Base-by-base conservation (phyloP, 805 yeast genomes). In the Cyberlindnera euphorbiiphila region DNA sequence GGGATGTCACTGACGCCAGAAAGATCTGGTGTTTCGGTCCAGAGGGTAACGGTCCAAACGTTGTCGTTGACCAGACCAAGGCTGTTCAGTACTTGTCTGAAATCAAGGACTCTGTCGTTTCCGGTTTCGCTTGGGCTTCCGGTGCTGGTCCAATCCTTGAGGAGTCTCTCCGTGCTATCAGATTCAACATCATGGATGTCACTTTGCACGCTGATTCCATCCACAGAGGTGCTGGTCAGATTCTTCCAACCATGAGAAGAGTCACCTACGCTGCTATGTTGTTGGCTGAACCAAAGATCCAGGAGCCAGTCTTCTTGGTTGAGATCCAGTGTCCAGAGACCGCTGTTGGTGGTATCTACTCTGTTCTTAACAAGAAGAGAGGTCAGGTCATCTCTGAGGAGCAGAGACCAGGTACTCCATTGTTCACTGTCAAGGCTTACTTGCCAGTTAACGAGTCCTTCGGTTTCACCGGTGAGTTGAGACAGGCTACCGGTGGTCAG, bases 1-100 rank as follows among this genome's bases (percentile, higher is more conserved):
- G 98, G 98, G 98, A 91, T 69, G 97, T 93, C 68, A 81, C 96
- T 60, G 98, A 91, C 68, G 98, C 97, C 74, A 89, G 98, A 85
- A 91, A 93, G 93, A 93, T 91, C 68, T 91, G 98, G 98, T 87
- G 96, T 85, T 91, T 91, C 88, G 98, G 98, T 78, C 98, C 98
- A 69, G 98, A 91, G 67, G 97, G 97, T 74, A 81, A 76, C 70
- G 98, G 98, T 75, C 89, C 98, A 64, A 91, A 91, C 79, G 72
- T 93, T 66, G 97, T 91, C 66, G 95, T 91, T 72, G 98, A 91
- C 78, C 97, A 89, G 76, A 91, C 98, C 66, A 91, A 91, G 91
- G 98, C 98, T 65, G 98, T 91, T 51, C 98, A 93, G 78, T 91
- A 89, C 88, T 82, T 91, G 76, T 71, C 78, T 71, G 98, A 91